Base-by-base conservation (phyloP, 768 basidiomycete genomes). In the Lentinula sp. region DNA sequence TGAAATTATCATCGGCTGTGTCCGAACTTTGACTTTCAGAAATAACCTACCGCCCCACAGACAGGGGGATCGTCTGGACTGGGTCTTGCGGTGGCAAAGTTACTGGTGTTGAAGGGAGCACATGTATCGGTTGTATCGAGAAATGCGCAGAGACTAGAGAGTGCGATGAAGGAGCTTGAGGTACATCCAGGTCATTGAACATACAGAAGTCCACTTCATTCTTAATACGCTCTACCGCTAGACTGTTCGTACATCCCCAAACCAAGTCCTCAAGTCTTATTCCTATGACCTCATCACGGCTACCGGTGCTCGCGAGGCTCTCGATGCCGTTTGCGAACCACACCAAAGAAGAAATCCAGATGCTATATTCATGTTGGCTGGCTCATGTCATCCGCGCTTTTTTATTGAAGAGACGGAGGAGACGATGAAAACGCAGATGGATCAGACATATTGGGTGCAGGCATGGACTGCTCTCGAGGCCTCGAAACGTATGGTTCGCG, bases 41-140 rank as follows among this genome's bases (percentile, higher is more conserved):
- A 34, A 6, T 54, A 7, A 37, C 16, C 18, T 54, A 23, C 10
- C 39, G 11, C 9, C 1, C 18, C 18, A 18, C 23, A 54, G 57
- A 93, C 93, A 0, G 94, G 94, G 2, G 93, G 91, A 3, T 89
- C 86, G 45, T 78, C 85, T 13, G 94, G 94, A 0, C 82, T 95
- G 0, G 94, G 94, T 1, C 79, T 93, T 2, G 81, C 85, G 0
- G 75, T 95, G 7, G 89, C 93, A 1, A 77, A 80, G 32, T 74
- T 87, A n/a, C 78, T 96, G 2, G 81, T 83, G 15, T 73, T 76
- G 62, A 78, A 77, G 60, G 94, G 95, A 0, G 92, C 93, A 0
- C 80, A 92, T 64, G 87, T 95, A 4, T 91, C 90, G 7, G 91
- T 95, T 62, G 88, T 95, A 8, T 93, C 93, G 6, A 80, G 93